Conservation (phyloP, 805 yeast genomes). For the Cyberlindnera mycetangii region DNA sequence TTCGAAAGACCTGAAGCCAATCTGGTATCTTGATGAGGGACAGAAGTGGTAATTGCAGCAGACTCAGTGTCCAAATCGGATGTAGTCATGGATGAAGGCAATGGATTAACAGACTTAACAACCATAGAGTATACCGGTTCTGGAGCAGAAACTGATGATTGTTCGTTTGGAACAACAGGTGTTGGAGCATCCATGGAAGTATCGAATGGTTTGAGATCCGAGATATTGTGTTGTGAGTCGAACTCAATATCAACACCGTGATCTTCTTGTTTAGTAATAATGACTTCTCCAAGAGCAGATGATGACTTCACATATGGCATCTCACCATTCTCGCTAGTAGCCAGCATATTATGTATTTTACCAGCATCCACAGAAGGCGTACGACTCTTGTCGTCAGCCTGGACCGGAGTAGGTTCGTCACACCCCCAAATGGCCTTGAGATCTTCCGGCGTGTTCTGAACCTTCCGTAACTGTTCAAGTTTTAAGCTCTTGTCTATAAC, state of each 20-base stretch:
- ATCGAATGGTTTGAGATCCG: conserved; percentile 2
- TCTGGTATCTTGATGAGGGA: conserved; percentile 3
- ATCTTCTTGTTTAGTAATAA: conserved; percentile 20
- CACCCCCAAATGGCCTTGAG: conserved; percentile 26
- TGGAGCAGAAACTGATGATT: neutral
- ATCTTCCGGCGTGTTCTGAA: conserved; percentile 1
- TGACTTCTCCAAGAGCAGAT: conserved; percentile 18
- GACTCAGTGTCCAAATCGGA: neutral
- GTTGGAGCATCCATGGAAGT: neutral
- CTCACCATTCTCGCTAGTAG: conserved; percentile 11
- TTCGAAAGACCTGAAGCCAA: conserved; percentile 18
- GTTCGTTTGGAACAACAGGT: neutral
- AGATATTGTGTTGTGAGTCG: conserved; percentile 11
- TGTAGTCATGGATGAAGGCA: neutral
- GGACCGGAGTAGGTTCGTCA: conserved; percentile 1
- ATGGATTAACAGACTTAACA: conserved; percentile 3
- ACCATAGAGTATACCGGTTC: conserved; percentile 1
- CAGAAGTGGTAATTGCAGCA: neutral
- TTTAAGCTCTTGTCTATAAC: neutral
- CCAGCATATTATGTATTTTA: conserved; percentile 18
- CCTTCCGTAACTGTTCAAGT: conserved; percentile 1
- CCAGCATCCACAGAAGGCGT: conserved; percentile 17
- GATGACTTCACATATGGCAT: conserved; percentile 19
- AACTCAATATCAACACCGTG: conserved; percentile 25
- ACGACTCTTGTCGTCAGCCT: conserved; percentile 1